Base-by-base conservation (phyloP, 768 basidiomycete genomes). In the Russula emetica region DNA sequence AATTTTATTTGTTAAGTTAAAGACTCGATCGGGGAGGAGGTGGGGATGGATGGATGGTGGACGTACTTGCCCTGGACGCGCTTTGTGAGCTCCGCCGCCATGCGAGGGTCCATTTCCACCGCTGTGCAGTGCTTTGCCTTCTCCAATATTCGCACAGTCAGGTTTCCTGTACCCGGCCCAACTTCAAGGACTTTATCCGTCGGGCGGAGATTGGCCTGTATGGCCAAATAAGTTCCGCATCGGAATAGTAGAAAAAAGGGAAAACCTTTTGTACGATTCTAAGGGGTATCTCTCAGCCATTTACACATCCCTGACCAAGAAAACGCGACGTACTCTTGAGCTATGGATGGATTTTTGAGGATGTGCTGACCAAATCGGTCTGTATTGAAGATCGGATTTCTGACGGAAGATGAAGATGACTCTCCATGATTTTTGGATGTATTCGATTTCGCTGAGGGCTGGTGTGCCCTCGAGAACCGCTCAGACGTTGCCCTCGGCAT, bases 321-420 rank as follows among this genome's bases (percentile, higher is more conserved):
- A 44, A 50, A 60, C n/a, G 11, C 55, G 34, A 77, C 78, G 70
- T 71, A 96, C 93, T 86, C 88, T 79, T 96, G 92, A 6, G 93
- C 93, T 38, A 93, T 89, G 63, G 86, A 82, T 5, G 92, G 88
- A 74, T 94, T 98, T 76, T 96, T 98, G 64, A 98, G 81, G 68
- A 99, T 98, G 77, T 99, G 96, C 74, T 98, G 96, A 24, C 97
- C 96, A 69, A 97, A 98, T 68, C 91, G 82, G 72, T 92, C 90
- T 3, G 94, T 97, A 72, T 97, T 95, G 80, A 94, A 94, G 63
- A 94, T 87, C 0, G 93, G 93, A 71, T 93, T 94, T n/a, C 85
- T 83, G 26, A 78, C 77, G 4, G 79, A 78, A 0, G 80, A 76
- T 1, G 77, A 74, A 7, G 74, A 73, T 14, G 73, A 67, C 50